Conservation (phyloP, 345 rosid species). For the Arabidopsis suecica region DNA sequence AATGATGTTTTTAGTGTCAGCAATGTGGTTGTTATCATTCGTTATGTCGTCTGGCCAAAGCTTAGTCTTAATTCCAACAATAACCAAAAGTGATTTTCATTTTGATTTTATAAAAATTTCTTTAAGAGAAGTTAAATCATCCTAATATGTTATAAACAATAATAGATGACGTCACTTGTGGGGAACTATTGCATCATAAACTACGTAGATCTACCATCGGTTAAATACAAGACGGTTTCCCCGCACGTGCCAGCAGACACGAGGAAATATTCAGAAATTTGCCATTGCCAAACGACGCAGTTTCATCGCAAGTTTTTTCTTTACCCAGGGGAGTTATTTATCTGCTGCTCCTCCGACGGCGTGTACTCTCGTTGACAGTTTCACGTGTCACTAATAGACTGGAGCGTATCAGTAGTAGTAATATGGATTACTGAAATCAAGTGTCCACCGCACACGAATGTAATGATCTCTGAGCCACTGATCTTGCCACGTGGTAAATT, state of each 20-base stretch:
- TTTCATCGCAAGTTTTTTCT: background rate
- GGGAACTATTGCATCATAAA: constrained; percentile 28
- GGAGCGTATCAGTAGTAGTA: background rate
- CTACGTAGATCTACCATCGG: constrained; percentile 14
- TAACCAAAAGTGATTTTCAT: background rate
- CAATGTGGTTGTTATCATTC: constrained; percentile 38
- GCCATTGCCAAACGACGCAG: constrained; percentile 34
- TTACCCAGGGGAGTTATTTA: background rate
- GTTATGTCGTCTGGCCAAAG: constrained; percentile 24
- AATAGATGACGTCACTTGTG: constrained; percentile 22
- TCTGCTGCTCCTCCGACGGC: constrained; percentile 28
- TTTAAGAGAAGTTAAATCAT: background rate
- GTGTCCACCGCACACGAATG: constrained; percentile 30
- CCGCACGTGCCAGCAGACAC: constrained; percentile 38
- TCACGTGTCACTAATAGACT: background rate
- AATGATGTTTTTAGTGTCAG: constrained; percentile 29
- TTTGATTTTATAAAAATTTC: background rate
- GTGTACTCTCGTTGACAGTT: background rate
- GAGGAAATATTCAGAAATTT: constrained; percentile 14
- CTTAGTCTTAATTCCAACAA: constrained; percentile 3
- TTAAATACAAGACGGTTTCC: constrained; percentile 19
- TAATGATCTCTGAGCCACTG: constrained; percentile 32
- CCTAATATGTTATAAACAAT: background rate
- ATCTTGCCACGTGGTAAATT: constrained; percentile 26
- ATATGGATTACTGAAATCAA: constrained; percentile 2